Conservation (phyloP, 257 asterid genomes). For the Solanum bulbocastanum region DNA sequence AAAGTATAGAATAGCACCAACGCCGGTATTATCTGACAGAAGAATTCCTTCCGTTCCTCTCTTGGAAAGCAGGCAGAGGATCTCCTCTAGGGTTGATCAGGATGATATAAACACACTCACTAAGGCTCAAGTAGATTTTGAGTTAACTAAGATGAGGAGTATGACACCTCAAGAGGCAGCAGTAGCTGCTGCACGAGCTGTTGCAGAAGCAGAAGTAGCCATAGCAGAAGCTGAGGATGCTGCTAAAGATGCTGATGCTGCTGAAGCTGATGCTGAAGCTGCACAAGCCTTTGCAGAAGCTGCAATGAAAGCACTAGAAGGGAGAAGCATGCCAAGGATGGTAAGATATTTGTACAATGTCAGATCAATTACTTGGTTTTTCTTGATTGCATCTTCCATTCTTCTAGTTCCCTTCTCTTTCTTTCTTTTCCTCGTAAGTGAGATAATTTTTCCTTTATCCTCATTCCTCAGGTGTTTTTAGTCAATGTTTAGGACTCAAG, state of each 20-base stretch:
- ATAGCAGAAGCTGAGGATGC: slow-evolving; percentile 96
- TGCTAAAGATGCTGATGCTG: slow-evolving; percentile 85
- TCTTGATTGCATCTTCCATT: neutral
- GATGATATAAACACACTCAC: slow-evolving; percentile 35
- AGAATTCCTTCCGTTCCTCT: slow-evolving; percentile 30
- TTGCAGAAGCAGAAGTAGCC: slow-evolving; percentile 94
- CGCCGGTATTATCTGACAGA: slow-evolving; percentile 39
- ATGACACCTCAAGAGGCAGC: slow-evolving; percentile 86
- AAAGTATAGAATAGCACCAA: slow-evolving; percentile 54
- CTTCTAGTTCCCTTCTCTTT: neutral
- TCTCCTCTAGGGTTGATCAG: slow-evolving; percentile 31
- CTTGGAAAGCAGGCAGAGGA: slow-evolving; percentile 37
- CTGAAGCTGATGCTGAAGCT: slow-evolving; percentile 92
- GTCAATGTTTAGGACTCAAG: neutral
- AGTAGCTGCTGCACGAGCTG: slow-evolving; percentile 90
- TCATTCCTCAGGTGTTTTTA: neutral
- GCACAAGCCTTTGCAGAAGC: slow-evolving; percentile 95
- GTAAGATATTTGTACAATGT: slow-evolving; percentile 26
- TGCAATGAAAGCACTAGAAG: slow-evolving; percentile 62
- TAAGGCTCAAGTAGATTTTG: slow-evolving; percentile 59
- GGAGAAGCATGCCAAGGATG: slow-evolving; percentile 51
- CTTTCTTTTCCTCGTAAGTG: neutral
- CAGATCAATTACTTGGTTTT: neutral
- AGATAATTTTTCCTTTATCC: neutral
- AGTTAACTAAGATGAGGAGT: slow-evolving; percentile 59